Percentiles rank a stretch among this genome's conserved stretches.
These are phyloP conservation scores for Amyloporia xantha DNA, from an alignment of 768 basidiomycete genomes.

Conservation along the genomic window DNA sequence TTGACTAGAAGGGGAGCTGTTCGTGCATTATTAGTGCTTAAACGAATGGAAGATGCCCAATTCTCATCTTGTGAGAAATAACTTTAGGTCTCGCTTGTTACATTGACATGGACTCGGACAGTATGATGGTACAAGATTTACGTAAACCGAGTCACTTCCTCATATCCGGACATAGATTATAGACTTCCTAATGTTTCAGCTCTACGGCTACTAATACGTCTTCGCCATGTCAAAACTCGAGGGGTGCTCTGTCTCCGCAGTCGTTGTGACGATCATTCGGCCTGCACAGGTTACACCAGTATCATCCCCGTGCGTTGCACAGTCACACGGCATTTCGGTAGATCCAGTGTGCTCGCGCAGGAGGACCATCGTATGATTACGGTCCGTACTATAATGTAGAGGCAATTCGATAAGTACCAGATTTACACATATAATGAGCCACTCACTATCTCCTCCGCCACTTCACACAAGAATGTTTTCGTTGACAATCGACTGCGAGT, in stretches of 20 bases:
- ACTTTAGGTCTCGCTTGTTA: too few relatives aligned
- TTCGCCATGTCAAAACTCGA: not conserved
- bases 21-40: too few relatives aligned
- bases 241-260: not conserved
- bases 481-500: not conserved
- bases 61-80: too few relatives aligned
- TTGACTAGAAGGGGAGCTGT: too few relatives aligned
- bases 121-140: too few relatives aligned
- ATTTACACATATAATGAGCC: too few relatives aligned
- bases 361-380: not conserved
- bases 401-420: too few relatives aligned
- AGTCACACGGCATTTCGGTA: not conserved
- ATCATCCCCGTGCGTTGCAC: not conserved
- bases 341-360: not conserved
- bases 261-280: not conserved
- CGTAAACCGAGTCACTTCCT: too few relatives aligned
- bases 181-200: too few relatives aligned
- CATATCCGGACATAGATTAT: too few relatives aligned
- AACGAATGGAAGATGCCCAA: too few relatives aligned
- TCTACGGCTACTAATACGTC: not conserved
- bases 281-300: not conserved
- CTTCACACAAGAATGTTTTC: not conserved
- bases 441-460: not conserved
- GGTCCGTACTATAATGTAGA: not conserved
- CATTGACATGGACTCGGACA: too few relatives aligned